These are phyloP conservation scores for Butyriboletus loyo DNA, from an alignment of 768 basidiomycete species.

Conservation along the genomic window DNA sequence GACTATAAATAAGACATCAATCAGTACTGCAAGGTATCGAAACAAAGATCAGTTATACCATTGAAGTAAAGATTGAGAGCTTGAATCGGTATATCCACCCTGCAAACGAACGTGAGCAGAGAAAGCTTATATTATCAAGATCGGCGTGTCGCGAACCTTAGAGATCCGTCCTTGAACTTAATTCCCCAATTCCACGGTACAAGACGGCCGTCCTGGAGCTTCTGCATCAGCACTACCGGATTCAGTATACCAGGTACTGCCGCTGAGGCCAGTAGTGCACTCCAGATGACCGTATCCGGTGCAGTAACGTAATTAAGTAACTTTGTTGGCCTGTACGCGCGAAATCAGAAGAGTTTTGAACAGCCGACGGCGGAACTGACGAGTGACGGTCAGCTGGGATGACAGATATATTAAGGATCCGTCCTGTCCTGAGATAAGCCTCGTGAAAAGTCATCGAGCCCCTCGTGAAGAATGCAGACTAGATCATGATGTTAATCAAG, in stretches of 20 bases:
- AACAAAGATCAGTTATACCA: slow-evolving; percentile 38
- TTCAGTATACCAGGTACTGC: slow-evolving; percentile 95
- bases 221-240: slow-evolving; percentile 94
- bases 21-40: not conserved
- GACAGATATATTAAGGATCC: slow-evolving; percentile 91
- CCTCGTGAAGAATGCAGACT: slow-evolving; percentile 87
- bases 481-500: not conserved
- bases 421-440: slow-evolving; percentile 88
- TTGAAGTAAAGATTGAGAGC: slow-evolving; percentile 87
- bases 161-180: slow-evolving; percentile 88
- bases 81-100: slow-evolving; percentile 95
- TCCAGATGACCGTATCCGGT: slow-evolving; percentile 89
- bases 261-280: slow-evolving; percentile 79
- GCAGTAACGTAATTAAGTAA: slow-evolving; percentile 93
- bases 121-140: not conserved
- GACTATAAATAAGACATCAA: slow-evolving; percentile 42
- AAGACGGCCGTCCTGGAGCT: slow-evolving; percentile 71
- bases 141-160: slow-evolving; percentile 49
- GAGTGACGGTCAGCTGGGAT: slow-evolving; percentile 89
- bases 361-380: slow-evolving; percentile 36
- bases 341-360: slow-evolving; percentile 5
- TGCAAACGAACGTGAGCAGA: slow-evolving; percentile 22
- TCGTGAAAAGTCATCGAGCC: slow-evolving; percentile 96
- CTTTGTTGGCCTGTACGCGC: slow-evolving; percentile 74
- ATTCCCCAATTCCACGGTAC: slow-evolving; percentile 96